Evolutionary conservation across 768 basidiomycete genomes (phyloP), one percentile per base, ranked within the genome.

Genomic region (Crassisporium funariophilum): DNA sequence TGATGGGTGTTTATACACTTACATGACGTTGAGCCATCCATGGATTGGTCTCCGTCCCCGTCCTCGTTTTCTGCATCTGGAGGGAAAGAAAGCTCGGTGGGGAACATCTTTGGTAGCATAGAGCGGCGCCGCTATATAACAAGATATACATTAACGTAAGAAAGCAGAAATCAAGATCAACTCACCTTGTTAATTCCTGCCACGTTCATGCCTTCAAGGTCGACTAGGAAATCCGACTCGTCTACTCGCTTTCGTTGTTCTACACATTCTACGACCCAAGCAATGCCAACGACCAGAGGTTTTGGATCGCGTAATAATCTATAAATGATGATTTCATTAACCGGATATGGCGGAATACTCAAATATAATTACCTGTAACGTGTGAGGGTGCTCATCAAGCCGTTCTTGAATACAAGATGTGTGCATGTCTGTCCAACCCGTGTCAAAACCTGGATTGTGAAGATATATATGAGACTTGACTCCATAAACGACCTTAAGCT

Each of bases 241-340:
- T 85, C 88, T 3, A 87, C 79, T 35, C 67, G 77, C 29, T 64
- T 64, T 35, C 77, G 74, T 52, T 83, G 79, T 56, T 93, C 91
- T 2, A 78, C 86, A 54, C 91, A 95, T 58, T 90, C 84, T 2
- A 93, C 88, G 4, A 95, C 87, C 92, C 92, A 94, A 13, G 82
- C 86, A 54, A 93, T 89, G 6, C 90, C 88, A 12, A 95, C 86
- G 12, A 91, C 83, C 19, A 70, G 54, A 0, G 92, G 92, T 58
- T 84, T 58, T 63, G 78, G 88, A 31, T 90, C 84, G 35, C 80
- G 71, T 17, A 89, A 68, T 38, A 82, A 60, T 42, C 87, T 88
- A 24, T 20, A 15, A 46, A 24, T 4, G 44, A 2, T 27, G 33
- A 21, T 13, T 41, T 35, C 17, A 47, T 22, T 8, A 25, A 36